A percentile compares a stretch with the other conserved stretches of the same genome.
These are phyloP conservation scores for Evernia prunastri DNA, from an alignment of 495 filamentous ascomycete species.

Conservation along the genomic window DNA sequence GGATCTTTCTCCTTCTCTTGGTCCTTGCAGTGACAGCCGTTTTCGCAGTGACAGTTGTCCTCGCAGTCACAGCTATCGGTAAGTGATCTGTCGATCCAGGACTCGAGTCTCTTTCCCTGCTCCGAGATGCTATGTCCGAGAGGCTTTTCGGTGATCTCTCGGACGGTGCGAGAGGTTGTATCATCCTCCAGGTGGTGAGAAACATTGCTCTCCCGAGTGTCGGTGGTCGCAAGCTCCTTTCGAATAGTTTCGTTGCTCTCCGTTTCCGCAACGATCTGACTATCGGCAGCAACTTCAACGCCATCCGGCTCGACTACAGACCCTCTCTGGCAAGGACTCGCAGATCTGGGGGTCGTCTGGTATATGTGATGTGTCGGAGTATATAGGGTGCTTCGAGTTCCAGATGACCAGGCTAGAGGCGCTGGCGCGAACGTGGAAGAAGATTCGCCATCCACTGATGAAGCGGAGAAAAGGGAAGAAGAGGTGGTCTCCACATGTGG, in stretches of 20 bases:
- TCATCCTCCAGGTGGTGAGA: not conserved
- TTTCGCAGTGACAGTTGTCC: too few species aligned
- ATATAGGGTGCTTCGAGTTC: too few species aligned
- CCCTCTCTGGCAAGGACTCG: too few species aligned
- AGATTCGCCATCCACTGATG: too few species aligned
- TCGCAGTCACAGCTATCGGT: too few species aligned
- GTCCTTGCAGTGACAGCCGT: not conserved
- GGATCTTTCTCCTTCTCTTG: not conserved
- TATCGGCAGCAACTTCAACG: too few species aligned
- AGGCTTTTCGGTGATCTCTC: not conserved
- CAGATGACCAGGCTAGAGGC: too few species aligned
- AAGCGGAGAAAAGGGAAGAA: too few species aligned
- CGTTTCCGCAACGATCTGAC: not conserved
- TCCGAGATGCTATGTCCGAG: not conserved
- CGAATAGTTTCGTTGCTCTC: not conserved
- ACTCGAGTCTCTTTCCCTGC: not conserved
- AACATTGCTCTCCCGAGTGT: not conserved
- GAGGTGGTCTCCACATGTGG: not conserved
- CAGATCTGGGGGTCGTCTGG: too few species aligned
- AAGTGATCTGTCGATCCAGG: not conserved
- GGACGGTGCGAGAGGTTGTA: not conserved
- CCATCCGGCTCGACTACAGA: too few species aligned
- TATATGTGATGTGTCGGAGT: too few species aligned
- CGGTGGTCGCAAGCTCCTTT: not conserved
- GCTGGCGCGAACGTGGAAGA: too few species aligned